These are phyloP conservation scores for Debaryomycetaceae sp. DNA, from an alignment of 1,139 yeast genomes.

Conservation along the genomic window DNA sequence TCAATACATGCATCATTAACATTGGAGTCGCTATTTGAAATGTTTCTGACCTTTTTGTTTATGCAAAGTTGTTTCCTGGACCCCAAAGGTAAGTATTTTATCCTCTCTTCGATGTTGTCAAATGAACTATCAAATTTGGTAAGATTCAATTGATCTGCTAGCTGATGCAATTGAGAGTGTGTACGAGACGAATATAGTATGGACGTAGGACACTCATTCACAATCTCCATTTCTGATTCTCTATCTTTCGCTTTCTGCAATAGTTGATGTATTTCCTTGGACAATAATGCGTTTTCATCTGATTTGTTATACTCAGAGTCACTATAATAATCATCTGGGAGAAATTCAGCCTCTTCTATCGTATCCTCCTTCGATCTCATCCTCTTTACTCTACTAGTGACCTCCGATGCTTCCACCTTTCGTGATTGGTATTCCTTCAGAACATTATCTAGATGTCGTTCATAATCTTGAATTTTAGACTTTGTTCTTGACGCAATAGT, in stretches of 20 bases:
- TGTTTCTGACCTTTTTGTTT: slow-evolving; percentile 54
- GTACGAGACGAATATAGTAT: slow-evolving; percentile 77
- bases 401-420: slow-evolving; percentile 7
- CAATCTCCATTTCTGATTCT: slow-evolving; percentile 9
- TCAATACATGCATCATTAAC: slow-evolving; percentile 85
- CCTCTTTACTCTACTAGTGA: slow-evolving; percentile 7
- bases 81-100: slow-evolving; percentile 66
- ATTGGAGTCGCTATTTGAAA: slow-evolving; percentile 47
- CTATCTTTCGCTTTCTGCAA: slow-evolving; percentile 35
- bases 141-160: slow-evolving; percentile 66
- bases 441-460: slow-evolving; percentile 30
- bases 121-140: slow-evolving; percentile 66
- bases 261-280: slow-evolving; percentile 42
- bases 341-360: slow-evolving; percentile 20
- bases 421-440: slow-evolving; percentile 14
- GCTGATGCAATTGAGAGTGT: slow-evolving; percentile 84
- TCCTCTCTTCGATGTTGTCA: slow-evolving; percentile 34
- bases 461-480: slow-evolving; percentile 36
- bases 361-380: slow-evolving; percentile 6
- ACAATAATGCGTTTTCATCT: slow-evolving; percentile 25
- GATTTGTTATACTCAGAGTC: slow-evolving; percentile 21
- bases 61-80: slow-evolving; percentile 87
- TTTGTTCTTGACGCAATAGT: slow-evolving; percentile 28
- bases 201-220: slow-evolving; percentile 43
- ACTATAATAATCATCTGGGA: slow-evolving; percentile 41